Evolutionary conservation across 805 yeast genomes (phyloP), one percentile per base, ranked within the genome.

Genomic region (Candida stauntonica): DNA sequence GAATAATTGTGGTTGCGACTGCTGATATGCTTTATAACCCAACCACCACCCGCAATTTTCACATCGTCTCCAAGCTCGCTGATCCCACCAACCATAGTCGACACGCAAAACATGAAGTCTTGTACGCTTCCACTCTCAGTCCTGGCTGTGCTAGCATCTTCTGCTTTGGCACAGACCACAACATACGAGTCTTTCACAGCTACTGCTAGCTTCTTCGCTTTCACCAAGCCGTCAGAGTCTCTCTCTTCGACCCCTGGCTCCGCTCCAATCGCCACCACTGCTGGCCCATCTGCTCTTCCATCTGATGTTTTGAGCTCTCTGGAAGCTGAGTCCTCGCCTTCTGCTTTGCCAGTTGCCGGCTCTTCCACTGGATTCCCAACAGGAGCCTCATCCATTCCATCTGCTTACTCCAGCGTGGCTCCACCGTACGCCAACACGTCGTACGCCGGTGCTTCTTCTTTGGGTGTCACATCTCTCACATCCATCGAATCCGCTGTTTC

Each of bases 181-280:
- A 47, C 54, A 3, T 41, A 47, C n/a, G 42, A 39, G 14, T 45
- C 45, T 23, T 50, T 46, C 43, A 46, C 55, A 5, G 53, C 45
- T 26, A 42, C 50, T 14, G 53, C 54, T 8, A 38, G 48, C 3
- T 26, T 3, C 9, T 20, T 44, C 3, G 39, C 35, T 2, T 51
- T 37, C 36, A 38, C 47, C 17, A 46, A 47, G 34, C 14, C 34
- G 23, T 33, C 49, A 12, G 17, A 4, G 7, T 20, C 35, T 12
- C 17, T 17, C 27, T 15, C n/a, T n/a, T n/a, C n/a, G n/a, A n/a
- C n/a, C n/a, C n/a, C n/a, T n/a, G n/a, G n/a, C n/a, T n/a, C n/a
- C n/a, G n/a, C n/a, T n/a, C n/a, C n/a, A n/a, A n/a, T n/a, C n/a
- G n/a, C n/a, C n/a, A n/a, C n/a, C n/a, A n/a, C n/a, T n/a, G n/a